These are phyloP conservation scores for Calonectria ilicicola DNA, from an alignment of 2,329 filamentous ascomycete genomes.

Conservation along the genomic window DNA sequence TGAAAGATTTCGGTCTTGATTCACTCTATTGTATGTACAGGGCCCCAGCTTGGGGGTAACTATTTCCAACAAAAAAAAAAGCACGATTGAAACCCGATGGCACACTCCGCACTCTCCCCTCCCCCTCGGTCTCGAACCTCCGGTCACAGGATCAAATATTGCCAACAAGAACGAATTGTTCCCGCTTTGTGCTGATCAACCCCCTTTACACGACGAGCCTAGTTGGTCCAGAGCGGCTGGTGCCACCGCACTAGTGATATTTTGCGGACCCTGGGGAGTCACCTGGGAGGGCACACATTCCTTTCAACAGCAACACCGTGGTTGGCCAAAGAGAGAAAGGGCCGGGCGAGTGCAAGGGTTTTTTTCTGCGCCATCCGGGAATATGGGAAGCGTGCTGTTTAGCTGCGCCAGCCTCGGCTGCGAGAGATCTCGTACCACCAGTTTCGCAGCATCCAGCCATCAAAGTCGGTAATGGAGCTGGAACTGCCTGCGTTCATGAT, in stretches of 20 bases:
- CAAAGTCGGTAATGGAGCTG: conserved; percentile 58
- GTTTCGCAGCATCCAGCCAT: conserved; percentile 61
- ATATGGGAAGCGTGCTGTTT: background rate
- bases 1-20: background rate
- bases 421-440: conserved; percentile 56
- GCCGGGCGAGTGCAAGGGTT: background rate
- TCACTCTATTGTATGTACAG: background rate
- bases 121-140: background rate
- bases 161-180: background rate
- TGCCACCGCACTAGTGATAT: conserved; percentile 41
- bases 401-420: conserved; percentile 42
- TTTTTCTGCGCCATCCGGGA: background rate
- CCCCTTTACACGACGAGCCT: conserved; percentile 38
- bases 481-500: conserved; percentile 60
- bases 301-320: background rate
- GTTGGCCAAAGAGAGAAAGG: background rate
- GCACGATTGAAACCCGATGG: background rate
- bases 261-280: background rate
- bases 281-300: background rate
- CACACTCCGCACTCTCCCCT: background rate
- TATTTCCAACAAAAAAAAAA: background rate
- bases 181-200: conserved; percentile 31
- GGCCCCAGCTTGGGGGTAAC: background rate
- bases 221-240: conserved; percentile 32
- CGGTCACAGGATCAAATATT: background rate